Evolutionary conservation across 2,329 filamentous ascomycete species (phyloP).

Genomic region (Hirsutella rhossiliensis): DNA sequence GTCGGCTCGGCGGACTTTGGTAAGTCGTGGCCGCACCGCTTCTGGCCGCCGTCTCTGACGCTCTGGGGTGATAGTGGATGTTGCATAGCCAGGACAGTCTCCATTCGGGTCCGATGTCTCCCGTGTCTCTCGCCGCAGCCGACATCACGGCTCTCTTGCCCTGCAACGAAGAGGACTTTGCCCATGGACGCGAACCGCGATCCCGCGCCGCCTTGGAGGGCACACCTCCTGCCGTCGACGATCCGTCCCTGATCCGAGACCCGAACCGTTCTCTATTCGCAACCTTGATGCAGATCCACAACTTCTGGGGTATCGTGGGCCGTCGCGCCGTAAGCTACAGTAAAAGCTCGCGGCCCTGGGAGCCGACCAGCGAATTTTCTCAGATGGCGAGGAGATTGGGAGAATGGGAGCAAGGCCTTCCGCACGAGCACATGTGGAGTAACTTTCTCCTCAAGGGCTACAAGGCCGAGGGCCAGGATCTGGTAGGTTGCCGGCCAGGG

Average conservation of each 20-base stretch:
- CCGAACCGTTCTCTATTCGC: conserved; percentile 40
- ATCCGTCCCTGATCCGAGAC: conserved; percentile 29
- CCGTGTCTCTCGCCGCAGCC: conserved; percentile 35
- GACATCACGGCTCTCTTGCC: conserved; percentile 44
- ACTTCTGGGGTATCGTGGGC: conserved; percentile 40
- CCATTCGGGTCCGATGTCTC: conserved; percentile 38
- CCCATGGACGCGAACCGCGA: conserved; percentile 30
- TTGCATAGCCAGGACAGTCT: conserved; percentile 46
- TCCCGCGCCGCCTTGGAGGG: conserved; percentile 41
- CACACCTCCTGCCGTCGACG: conserved; percentile 34
- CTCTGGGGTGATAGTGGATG: conserved; percentile 34
- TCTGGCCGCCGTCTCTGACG: too few relatives aligned
- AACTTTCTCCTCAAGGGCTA: conserved; percentile 28
- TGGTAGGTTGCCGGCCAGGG: conserved; percentile 26
- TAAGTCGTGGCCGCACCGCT: conserved; percentile 12
- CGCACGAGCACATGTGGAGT: conserved; percentile 35
- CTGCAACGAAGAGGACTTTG: conserved; percentile 39
- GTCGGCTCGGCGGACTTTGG: conserved; percentile 43
- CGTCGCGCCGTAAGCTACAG: conserved; percentile 33
- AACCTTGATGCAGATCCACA: conserved; percentile 40
- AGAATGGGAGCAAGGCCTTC: conserved; percentile 36
- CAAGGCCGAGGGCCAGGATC: conserved; percentile 34
- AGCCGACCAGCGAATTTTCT: conserved; percentile 34
- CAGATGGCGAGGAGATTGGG: conserved; percentile 27
- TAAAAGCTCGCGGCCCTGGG: conserved; percentile 31